Evolutionary conservation across 2,329 filamentous ascomycete species (phyloP).

Genomic region (Fonsecaea multimorphosa): DNA sequence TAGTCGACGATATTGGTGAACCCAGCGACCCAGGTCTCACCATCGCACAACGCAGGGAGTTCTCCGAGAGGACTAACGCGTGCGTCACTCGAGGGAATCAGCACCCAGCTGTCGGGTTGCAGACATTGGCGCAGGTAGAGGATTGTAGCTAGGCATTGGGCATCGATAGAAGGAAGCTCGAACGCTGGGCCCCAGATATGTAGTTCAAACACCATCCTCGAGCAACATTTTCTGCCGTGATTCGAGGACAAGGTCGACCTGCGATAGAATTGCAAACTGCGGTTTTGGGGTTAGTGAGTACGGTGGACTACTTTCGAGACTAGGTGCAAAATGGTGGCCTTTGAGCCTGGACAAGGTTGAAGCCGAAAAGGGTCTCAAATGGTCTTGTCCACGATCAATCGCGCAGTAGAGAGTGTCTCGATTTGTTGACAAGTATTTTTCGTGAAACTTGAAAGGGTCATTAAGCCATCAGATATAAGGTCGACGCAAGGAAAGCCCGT

Average conservation of each 20-base stretch:
- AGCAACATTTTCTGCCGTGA: conserved; percentile 56
- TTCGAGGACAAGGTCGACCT: background rate
- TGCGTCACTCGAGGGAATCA: conserved; percentile 76
- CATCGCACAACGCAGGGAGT: conserved; percentile 64
- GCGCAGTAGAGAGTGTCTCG: too few species aligned
- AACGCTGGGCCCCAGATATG: conserved; percentile 92
- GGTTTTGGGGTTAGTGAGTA: background rate
- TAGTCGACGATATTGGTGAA: conserved; percentile 62
- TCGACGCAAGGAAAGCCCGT: background rate
- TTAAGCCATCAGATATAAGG: background rate
- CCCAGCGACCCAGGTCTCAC: conserved; percentile 58
- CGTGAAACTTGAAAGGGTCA: background rate
- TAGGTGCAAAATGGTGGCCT: background rate
- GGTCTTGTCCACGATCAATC: too few species aligned
- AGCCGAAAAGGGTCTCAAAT: background rate
- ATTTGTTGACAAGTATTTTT: background rate
- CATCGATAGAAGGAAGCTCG: conserved; percentile 84
- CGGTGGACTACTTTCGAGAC: background rate
- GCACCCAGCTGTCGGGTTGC: conserved; percentile 66
- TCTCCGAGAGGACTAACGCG: conserved; percentile 69
- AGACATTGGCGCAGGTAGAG: conserved; percentile 73
- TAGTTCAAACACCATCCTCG: conserved; percentile 74
- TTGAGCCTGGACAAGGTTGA: too few species aligned
- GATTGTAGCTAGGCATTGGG: conserved; percentile 85
- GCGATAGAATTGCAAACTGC: background rate